Evolutionary conservation across 257 asterid species (phyloP), one percentile per base, ranked within the genome.

Genomic region (Rhazya stricta): DNA sequence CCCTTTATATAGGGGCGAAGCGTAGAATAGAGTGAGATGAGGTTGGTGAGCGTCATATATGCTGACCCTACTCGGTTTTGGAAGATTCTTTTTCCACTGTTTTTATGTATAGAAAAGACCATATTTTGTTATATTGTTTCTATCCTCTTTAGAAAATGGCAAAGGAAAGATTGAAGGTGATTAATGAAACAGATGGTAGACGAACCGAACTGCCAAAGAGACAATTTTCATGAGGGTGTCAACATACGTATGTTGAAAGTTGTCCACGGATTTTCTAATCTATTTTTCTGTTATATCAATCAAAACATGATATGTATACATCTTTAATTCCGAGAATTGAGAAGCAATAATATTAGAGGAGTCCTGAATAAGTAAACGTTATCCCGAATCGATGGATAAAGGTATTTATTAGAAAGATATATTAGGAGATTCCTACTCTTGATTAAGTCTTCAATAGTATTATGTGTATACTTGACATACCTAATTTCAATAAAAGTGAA

Each of bases 11-110:
- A 71, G 72, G 71, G 16, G 67, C 23, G 58, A 42, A 41, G 30
- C 21, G 9, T 19, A 16, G 41, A 1, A 9, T 10, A n/a, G 27
- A 21, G 15, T 16, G 62, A 4, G 69, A 42, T 21, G 25, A 19
- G 71, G 71, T 54, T 66, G 81, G 74, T 78, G 61, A 72, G 34
- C 50, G 34, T 78, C 69, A 51, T 72, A 50, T 23, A 56, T 37
- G 73, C 73, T 45, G 58, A 41, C 51, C 77, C 74, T 63, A 71
- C 60, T 42, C 8, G 2, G 41, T 46, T 67, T 73, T 56, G 72
- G 67, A 32, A 68, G 57, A 58, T 8, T 18, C 70, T 68, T 36
- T 69, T 46, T 46, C 65, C 41, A 27, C 41, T 27, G 54, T 69
- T 45, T 11, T 43, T 29, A n/a, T 29, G 66, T 60, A 60, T 60